These are phyloP conservation scores for Alternaria ethzedia DNA, from an alignment of 2,329 filamentous ascomycete genomes.

Conservation along the genomic window DNA sequence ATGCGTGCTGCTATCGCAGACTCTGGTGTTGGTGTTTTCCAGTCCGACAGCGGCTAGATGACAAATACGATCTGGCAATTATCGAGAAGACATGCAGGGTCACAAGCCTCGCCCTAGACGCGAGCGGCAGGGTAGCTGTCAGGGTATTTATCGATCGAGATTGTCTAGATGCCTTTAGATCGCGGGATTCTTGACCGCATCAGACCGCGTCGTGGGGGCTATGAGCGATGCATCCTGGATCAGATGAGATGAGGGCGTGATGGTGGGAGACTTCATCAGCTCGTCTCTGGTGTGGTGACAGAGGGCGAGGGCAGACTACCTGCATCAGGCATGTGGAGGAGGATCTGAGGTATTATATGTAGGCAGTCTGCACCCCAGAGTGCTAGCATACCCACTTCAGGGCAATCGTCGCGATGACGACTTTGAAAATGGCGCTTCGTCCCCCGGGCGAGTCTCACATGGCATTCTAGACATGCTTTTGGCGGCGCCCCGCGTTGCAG, in stretches of 20 bases:
- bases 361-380: conserved; percentile 30
- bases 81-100: conserved; percentile 11
- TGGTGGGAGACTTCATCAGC: background rate
- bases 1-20: background rate
- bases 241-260: background rate
- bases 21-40: background rate
- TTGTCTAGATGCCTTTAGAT: conserved; percentile 3
- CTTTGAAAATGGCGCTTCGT: conserved; percentile 1
- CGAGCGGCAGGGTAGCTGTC: conserved; percentile 4
- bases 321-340: conserved; percentile 10
- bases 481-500: conserved; percentile 13
- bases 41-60: conserved; percentile 10
- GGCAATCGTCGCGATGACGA: conserved; percentile 12
- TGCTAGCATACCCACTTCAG: conserved; percentile 13
- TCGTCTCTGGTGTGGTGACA: background rate
- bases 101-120: background rate
- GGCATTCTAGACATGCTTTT: conserved; percentile 10
- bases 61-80: conserved; percentile 10
- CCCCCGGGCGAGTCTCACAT: conserved; percentile 1
- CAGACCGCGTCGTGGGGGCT: background rate
- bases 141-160: conserved; percentile 8
- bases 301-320: background rate
- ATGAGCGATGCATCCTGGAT: background rate
- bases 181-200: conserved; percentile 1
- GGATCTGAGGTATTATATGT: conserved; percentile 14